A percentile compares a stretch with the other conserved stretches of the same genome.
These are phyloP conservation scores for Peribolospora kevripleyi DNA, from an alignment of 768 basidiomycete genomes.

Conservation along the genomic window DNA sequence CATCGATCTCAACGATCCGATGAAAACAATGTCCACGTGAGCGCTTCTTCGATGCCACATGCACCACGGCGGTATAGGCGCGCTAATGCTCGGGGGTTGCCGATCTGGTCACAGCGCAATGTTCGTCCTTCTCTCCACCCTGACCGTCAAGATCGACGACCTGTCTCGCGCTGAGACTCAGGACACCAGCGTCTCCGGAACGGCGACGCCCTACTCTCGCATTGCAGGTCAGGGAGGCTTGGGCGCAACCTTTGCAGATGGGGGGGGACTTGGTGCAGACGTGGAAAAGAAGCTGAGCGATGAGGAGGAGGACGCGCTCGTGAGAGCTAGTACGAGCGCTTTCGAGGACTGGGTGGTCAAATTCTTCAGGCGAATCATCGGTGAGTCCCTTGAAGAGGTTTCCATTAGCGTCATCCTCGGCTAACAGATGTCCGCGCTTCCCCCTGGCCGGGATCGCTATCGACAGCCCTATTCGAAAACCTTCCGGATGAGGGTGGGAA, in stretches of 20 bases:
- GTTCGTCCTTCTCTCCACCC: slow-evolving; percentile 11
- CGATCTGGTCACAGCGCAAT: background rate
- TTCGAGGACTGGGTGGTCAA: slow-evolving; percentile 66
- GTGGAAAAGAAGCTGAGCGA: slow-evolving; percentile 26
- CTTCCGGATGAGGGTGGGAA: slow-evolving; percentile 63
- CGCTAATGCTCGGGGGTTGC: background rate
- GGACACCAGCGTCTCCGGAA: background rate
- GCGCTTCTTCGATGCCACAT: background rate
- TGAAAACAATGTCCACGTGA: slow-evolving; percentile 14
- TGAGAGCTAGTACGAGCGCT: slow-evolving; percentile 44
- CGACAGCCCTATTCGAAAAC: slow-evolving; percentile 41
- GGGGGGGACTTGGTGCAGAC: slow-evolving; percentile 21
- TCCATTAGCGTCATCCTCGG: too few relatives aligned
- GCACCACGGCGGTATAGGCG: slow-evolving; percentile 11
- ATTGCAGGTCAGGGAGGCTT: background rate
- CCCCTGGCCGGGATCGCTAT: too few relatives aligned
- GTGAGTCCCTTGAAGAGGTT: too few relatives aligned
- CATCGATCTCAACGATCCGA: slow-evolving; percentile 41
- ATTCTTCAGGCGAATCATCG: slow-evolving; percentile 53
- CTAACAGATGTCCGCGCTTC: too few relatives aligned
- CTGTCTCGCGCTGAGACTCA: slow-evolving; percentile 10
- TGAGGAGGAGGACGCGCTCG: slow-evolving; percentile 44
- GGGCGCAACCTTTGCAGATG: too few relatives aligned
- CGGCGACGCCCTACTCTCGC: too few relatives aligned
- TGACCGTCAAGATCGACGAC: slow-evolving; percentile 13